These are phyloP conservation scores for Vitis hybrid DNA, from an alignment of 177 flowering plant genomes.

Conservation along the genomic window DNA sequence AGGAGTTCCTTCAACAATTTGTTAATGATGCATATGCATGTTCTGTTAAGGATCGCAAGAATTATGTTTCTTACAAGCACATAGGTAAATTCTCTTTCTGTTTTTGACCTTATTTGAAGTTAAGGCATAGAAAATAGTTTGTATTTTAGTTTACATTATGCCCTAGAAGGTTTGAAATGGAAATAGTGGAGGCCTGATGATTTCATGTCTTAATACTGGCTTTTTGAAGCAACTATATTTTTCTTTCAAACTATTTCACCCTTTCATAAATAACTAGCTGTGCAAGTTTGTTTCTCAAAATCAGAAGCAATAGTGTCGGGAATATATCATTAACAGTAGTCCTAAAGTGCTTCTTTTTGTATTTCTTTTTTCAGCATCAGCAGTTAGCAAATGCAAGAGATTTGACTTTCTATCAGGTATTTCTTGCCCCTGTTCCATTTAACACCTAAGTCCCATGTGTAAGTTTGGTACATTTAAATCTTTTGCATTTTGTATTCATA, in stretches of 20 bases:
- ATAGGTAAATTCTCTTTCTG: conserved; percentile 34
- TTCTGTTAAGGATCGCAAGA: conserved; percentile 37
- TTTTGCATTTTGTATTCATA: too few species aligned
- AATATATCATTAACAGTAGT: neutral
- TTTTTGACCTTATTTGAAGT: neutral
- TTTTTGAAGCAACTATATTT: too few species aligned
- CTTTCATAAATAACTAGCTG: too few species aligned
- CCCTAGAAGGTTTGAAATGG: too few species aligned
- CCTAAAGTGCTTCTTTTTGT: conserved; percentile 7
- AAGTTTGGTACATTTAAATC: neutral
- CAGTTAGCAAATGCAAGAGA: conserved; percentile 52
- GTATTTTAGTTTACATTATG: too few species aligned
- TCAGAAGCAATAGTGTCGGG: too few species aligned
- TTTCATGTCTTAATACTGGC: too few species aligned
- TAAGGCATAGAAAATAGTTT: too few species aligned
- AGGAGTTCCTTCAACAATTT: conserved; percentile 43
- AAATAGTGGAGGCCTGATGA: too few species aligned
- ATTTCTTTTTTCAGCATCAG: conserved; percentile 49
- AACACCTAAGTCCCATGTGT: neutral
- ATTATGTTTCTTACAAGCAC: conserved; percentile 42
- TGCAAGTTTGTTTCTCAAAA: too few species aligned
- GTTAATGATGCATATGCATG: conserved; percentile 39
- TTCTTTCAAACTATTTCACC: too few species aligned
- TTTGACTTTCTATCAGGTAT: conserved; percentile 75
- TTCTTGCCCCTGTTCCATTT: neutral